These are phyloP conservation scores for Zygnema circumcarinatum DNA, from an alignment of 139 green algal species.

Conservation along the genomic window DNA sequence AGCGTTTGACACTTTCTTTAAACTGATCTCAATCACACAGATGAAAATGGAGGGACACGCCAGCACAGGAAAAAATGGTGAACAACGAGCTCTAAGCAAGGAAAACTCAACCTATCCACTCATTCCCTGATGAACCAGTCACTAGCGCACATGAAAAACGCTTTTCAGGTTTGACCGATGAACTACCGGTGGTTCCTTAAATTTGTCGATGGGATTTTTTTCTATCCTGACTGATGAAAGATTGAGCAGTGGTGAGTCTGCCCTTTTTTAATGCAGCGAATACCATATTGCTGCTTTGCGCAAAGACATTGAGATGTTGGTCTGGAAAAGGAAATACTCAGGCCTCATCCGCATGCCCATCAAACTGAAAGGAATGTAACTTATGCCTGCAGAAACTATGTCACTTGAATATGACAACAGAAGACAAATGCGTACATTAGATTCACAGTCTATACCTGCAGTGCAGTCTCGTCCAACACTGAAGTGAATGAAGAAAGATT, in stretches of 20 bases:
- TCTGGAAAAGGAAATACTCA: not conserved
- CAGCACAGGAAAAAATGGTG: not conserved
- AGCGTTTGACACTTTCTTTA: conserved; percentile 69
- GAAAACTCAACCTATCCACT: conserved; percentile 1
- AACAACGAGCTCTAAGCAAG: not conserved
- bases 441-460: not conserved
- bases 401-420: not conserved
- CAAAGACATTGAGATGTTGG: not conserved
- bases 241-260: too few species aligned
- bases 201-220: not conserved
- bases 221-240: not conserved
- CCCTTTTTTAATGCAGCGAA: not conserved
- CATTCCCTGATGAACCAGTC: not conserved
- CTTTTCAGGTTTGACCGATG: not conserved
- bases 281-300: too few species aligned
- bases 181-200: not conserved
- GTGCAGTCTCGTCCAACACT: not conserved
- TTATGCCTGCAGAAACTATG: not conserved
- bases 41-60: not conserved
- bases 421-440: too few species aligned
- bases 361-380: not conserved
- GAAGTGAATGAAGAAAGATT: not conserved
- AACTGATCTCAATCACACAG: conserved; percentile 61
- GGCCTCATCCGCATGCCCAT: not conserved
- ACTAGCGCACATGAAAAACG: not conserved